Evolutionary conservation across 2,329 filamentous ascomycete species (phyloP).

Genomic region (Plectosphaerella plurivora): DNA sequence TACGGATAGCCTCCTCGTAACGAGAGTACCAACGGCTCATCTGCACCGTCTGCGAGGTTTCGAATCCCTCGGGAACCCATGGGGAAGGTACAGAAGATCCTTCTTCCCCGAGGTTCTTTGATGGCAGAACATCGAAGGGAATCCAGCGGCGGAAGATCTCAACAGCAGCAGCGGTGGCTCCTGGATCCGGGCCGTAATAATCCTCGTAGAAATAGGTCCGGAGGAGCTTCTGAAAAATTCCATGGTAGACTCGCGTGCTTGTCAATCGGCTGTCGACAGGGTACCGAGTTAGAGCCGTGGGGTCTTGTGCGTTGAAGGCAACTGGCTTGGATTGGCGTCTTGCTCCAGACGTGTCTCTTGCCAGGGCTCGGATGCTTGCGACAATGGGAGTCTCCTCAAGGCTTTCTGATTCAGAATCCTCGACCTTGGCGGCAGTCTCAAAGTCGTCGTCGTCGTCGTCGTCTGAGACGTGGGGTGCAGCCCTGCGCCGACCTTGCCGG

Average conservation of each 20-base stretch:
- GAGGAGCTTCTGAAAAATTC: constrained; percentile 23
- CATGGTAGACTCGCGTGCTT: constrained; percentile 29
- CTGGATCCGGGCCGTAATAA: constrained; percentile 16
- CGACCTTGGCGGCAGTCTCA: constrained; percentile 11
- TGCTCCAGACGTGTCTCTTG: constrained; percentile 6
- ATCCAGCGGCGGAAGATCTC: constrained; percentile 22
- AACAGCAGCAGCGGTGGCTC: constrained; percentile 13
- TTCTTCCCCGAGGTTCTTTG: constrained; percentile 2
- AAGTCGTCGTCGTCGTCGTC: constrained; percentile 21
- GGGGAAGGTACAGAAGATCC: constrained; percentile 8
- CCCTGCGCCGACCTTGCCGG: too few species aligned
- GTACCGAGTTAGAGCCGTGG: constrained; percentile 7
- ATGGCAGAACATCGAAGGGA: constrained; percentile 23
- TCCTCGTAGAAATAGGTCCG: constrained; percentile 16
- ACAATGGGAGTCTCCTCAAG: constrained; percentile 6
- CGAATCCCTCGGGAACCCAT: constrained; percentile 13
- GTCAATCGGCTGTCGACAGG: constrained; percentile 8
- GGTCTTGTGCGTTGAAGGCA: not conserved
- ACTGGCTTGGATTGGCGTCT: not conserved
- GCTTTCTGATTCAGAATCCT: too few species aligned
- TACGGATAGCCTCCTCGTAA: not conserved
- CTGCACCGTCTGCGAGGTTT: constrained; percentile 3
- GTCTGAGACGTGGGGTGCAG: not conserved
- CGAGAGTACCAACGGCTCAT: constrained; percentile 10
- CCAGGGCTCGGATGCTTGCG: constrained; percentile 17